Conservation (phyloP, 257 asterid genomes). For the Solanum rostratum region DNA sequence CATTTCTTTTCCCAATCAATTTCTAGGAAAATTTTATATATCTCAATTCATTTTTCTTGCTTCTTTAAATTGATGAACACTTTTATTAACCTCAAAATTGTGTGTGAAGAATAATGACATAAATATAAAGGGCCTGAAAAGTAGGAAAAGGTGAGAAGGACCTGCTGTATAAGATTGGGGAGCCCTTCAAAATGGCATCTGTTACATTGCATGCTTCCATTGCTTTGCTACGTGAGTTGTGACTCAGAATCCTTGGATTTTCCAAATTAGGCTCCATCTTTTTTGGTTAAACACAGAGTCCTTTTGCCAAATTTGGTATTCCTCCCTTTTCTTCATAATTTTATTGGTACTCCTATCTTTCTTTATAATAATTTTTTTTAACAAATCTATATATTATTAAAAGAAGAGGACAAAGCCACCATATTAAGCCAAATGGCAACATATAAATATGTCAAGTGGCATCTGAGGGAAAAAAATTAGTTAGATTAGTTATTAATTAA, state of each 20-base stretch:
- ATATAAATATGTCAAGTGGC: too few relatives aligned
- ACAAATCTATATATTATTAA: too few relatives aligned
- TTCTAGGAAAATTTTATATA: not conserved
- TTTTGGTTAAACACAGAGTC: not conserved
- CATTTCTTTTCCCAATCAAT: slow-evolving; percentile 4
- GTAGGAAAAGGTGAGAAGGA: slow-evolving; percentile 13
- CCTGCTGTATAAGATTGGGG: slow-evolving; percentile 15
- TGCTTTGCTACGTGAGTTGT: not conserved
- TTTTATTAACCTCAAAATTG: not conserved
- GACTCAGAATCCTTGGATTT: not conserved
- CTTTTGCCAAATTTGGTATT: not conserved
- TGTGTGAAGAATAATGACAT: not conserved
- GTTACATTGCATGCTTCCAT: slow-evolving; percentile 15
- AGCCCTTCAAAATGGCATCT: slow-evolving; percentile 22
- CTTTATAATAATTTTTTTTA: not conserved
- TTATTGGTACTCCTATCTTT: not conserved
- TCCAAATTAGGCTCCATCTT: not conserved
- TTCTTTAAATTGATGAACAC: not conserved
- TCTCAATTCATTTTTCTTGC: not conserved
- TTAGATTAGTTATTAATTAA: too few relatives aligned
- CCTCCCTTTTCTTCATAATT: not conserved
- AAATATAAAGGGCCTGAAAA: slow-evolving; percentile 11
- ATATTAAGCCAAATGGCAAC: too few relatives aligned
- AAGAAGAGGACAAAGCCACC: too few relatives aligned
- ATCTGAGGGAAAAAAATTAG: too few relatives aligned